Evolutionary conservation across 2,329 filamentous ascomycete species (phyloP).

Genomic region (Penicillium sp.): DNA sequence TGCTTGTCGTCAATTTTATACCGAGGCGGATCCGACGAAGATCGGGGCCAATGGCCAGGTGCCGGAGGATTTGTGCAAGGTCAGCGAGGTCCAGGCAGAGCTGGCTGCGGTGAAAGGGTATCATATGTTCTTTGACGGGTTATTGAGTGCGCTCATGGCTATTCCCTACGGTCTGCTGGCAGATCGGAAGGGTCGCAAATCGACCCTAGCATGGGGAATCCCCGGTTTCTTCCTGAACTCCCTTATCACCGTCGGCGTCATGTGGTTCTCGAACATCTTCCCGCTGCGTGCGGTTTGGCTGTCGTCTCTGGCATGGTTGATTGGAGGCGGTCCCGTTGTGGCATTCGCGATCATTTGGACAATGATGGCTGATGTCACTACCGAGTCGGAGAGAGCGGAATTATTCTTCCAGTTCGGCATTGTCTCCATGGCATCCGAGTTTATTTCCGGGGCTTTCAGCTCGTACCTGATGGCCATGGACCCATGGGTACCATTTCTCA

Average conservation of each 20-base stretch:
- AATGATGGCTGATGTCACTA: slow-evolving; percentile 50
- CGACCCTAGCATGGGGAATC: slow-evolving; percentile 41
- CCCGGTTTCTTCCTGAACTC: slow-evolving; percentile 39
- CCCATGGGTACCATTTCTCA: slow-evolving; percentile 39
- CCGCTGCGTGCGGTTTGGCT: slow-evolving; percentile 48
- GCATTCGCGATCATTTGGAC: slow-evolving; percentile 46
- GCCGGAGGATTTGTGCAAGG: slow-evolving; percentile 48
- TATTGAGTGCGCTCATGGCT: slow-evolving; percentile 44
- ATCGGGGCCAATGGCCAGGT: slow-evolving; percentile 42
- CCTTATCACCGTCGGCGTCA: slow-evolving; percentile 30
- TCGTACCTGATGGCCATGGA: slow-evolving; percentile 40
- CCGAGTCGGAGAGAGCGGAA: slow-evolving; percentile 40
- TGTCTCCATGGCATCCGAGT: slow-evolving; percentile 38
- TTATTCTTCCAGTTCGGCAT: slow-evolving; percentile 42
- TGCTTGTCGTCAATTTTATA: slow-evolving; percentile 45
- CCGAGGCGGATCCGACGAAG: slow-evolving; percentile 39
- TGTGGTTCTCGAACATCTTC: slow-evolving; percentile 38
- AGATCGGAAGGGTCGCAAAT: slow-evolving; percentile 46
- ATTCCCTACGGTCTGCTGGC: slow-evolving; percentile 49
- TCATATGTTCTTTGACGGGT: slow-evolving; percentile 46
- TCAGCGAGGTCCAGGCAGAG: slow-evolving; percentile 46
- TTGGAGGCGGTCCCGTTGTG: slow-evolving; percentile 47
- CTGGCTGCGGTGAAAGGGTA: slow-evolving; percentile 49
- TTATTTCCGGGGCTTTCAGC: slow-evolving; percentile 36
- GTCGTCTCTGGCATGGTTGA: slow-evolving; percentile 42